Conservation (phyloP, 768 basidiomycete species). For the Tubosaeta sp. region DNA sequence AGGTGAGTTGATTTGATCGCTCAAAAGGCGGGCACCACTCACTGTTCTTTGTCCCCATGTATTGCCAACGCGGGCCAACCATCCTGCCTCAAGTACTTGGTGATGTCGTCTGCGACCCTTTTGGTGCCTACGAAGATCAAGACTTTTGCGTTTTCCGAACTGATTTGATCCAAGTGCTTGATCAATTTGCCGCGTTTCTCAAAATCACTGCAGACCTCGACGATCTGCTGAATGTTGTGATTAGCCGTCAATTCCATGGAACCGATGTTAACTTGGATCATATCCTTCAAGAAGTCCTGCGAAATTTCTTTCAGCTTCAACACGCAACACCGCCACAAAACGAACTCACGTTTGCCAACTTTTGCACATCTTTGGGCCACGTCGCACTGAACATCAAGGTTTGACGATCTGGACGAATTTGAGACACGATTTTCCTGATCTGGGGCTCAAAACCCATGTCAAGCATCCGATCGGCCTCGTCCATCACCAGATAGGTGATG, state of each 20-base stretch:
- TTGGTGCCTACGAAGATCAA: constrained; percentile 98
- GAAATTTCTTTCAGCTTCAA: constrained; percentile 3
- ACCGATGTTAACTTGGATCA: constrained; percentile 98
- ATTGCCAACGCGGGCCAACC: constrained; percentile 99
- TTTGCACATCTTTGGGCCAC: constrained; percentile 99
- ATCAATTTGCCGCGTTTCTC: constrained; percentile 96
- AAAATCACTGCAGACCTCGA: constrained; percentile 95
- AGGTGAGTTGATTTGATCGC: neutral
- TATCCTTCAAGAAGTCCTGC: constrained; percentile 92
- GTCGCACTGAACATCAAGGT: constrained; percentile 99
- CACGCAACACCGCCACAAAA: neutral
- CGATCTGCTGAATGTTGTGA: constrained; percentile 93
- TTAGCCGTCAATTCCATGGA: constrained; percentile 98
- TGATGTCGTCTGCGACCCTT: constrained; percentile 96
- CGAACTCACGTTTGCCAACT: constrained; percentile 72
- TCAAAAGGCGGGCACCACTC: constrained; percentile 30
- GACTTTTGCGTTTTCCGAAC: constrained; percentile 95
- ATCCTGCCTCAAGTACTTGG: constrained; percentile 94
- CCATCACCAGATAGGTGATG: constrained; percentile 97
- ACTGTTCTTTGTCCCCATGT: constrained; percentile 99
- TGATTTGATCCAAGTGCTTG: constrained; percentile 96
- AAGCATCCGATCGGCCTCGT: constrained; percentile 99
- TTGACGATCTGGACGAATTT: constrained; percentile 97
- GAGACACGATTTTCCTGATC: constrained; percentile 95
- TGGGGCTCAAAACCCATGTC: constrained; percentile 99